These are phyloP conservation scores for Neopestalotiopsis sp. DNA, from an alignment of 2,329 filamentous ascomycete genomes.

Conservation along the genomic window DNA sequence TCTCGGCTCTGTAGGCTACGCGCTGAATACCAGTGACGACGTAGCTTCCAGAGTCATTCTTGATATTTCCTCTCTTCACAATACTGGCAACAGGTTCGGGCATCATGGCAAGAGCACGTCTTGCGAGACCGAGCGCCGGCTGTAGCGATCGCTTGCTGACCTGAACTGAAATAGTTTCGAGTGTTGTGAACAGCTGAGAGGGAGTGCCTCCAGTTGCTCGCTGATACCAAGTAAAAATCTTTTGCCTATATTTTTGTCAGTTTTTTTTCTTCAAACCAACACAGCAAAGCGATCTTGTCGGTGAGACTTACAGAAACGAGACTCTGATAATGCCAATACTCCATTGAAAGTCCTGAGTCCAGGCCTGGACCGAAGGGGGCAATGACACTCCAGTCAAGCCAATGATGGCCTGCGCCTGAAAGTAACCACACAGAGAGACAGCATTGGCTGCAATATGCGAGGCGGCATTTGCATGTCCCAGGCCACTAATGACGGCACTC, in stretches of 20 bases:
- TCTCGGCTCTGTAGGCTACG: slow-evolving; percentile 83
- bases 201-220: slow-evolving; percentile 88
- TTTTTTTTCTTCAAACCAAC: background rate
- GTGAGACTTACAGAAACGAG: slow-evolving; percentile 56
- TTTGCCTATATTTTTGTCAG: slow-evolving; percentile 52
- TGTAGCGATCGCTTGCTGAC: slow-evolving; percentile 67
- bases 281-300: background rate
- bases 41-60: slow-evolving; percentile 60
- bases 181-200: slow-evolving; percentile 75
- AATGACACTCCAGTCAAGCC: slow-evolving; percentile 82
- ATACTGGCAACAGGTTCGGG: slow-evolving; percentile 45
- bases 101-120: slow-evolving; percentile 61
- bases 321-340: slow-evolving; percentile 94
- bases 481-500: slow-evolving; percentile 85
- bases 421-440: slow-evolving; percentile 91
- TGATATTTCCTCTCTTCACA: slow-evolving; percentile 61
- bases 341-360: slow-evolving; percentile 99
- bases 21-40: slow-evolving; percentile 83
- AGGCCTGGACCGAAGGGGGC: slow-evolving; percentile 86
- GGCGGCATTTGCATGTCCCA: slow-evolving; percentile 92
- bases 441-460: slow-evolving; percentile 94
- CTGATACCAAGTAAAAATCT: slow-evolving; percentile 94
- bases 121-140: slow-evolving; percentile 50
- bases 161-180: slow-evolving; percentile 80
- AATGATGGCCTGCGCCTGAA: slow-evolving; percentile 91